A percentile compares a stretch with the other conserved stretches of the same genome.
Conservation (phyloP, 2,329 filamentous ascomycete genomes). For the Penicillium crustosum region DNA sequence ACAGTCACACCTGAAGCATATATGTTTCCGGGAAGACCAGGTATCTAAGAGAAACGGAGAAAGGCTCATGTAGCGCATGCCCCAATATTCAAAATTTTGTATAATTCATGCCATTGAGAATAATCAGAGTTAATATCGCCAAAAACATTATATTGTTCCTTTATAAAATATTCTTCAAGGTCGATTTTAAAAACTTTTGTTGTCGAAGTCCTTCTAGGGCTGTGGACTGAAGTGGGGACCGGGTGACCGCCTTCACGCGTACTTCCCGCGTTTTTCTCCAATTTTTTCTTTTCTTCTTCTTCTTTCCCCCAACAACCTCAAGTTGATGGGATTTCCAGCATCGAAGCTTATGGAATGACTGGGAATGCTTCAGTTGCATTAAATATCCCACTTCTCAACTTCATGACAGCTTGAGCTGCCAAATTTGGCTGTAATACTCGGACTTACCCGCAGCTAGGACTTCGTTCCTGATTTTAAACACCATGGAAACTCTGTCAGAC, state of each 20-base stretch:
- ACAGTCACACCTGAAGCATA: neutral
- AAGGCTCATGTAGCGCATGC: neutral
- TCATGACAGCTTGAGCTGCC: constrained; percentile 25
- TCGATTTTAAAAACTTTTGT: neutral
- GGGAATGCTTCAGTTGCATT: constrained; percentile 6
- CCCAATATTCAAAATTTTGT: neutral
- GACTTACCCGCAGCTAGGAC: constrained; percentile 24
- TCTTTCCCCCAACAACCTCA: neutral
- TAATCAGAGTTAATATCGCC: neutral
- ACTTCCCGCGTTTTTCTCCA: constrained; percentile 9
- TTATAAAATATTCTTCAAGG: neutral
- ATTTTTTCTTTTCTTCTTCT: constrained; percentile 6
- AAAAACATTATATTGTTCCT: neutral
- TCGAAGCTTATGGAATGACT: neutral
- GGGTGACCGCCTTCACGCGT: constrained; percentile 9
- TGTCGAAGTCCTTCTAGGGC: too few species aligned
- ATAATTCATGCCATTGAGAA: neutral
- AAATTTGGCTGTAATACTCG: constrained; percentile 14
- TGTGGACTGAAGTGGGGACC: constrained; percentile 6
- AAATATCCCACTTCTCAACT: constrained; percentile 13
- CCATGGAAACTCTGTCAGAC: constrained; percentile 72
- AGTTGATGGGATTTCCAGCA: neutral
- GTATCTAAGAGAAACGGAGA: neutral
- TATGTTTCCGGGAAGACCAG: neutral
- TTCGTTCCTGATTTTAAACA: constrained; percentile 9